Evolutionary conservation across 768 basidiomycete species (phyloP), one percentile per base, ranked within the genome.

Genomic region (Mycena vulgaris): DNA sequence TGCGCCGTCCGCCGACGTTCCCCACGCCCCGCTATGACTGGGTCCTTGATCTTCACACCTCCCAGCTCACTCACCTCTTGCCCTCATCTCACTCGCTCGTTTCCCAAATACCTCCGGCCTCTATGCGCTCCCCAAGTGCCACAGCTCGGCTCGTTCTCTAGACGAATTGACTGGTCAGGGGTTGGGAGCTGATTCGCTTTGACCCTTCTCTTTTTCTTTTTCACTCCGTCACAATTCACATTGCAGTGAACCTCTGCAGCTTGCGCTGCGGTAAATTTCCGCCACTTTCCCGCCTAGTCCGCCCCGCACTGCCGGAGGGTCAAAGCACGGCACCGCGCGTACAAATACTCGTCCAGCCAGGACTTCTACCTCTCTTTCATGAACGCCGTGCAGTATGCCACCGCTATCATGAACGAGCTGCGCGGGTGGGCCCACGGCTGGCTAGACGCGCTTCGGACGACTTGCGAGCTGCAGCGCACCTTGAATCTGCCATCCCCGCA

Each of bases 11-110:
- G 31, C 65, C 65, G 65, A 58, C 48, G 55, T 59, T 66, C 56
- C 65, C 65, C 65, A 59, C 57, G 65, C 55, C 35, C 31, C 27
- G 16, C 10, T 40, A 66, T 66, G 56, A 66, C 65, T 66, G 56
- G 16, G 14, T 57, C 47, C 21, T 47, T 45, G 27, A 21, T 64
- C 39, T 39, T 19, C 14, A 25, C 11, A 40, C 5, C 7, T 19
- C 40, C 40, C 10, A 5, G 5, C 11, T 23, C 42, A 27, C n/a
- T 17, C 30, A 33, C 13, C n/a, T 28, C 28, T n/a, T 45, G 7
- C 19, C 30, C 42, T n/a, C n/a, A 14, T 14, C 30, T 28, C 30
- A 42, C n/a, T 52, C 35, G n/a, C 21, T 28, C 4, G 16, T 16
- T 35, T 48, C 14, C n/a, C 31, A 40, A 27, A n/a, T 7, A 35